phyloP scores from a whole-genome alignment of 1,139 yeast species.

The Saccharomyces pastorianus region DNA sequence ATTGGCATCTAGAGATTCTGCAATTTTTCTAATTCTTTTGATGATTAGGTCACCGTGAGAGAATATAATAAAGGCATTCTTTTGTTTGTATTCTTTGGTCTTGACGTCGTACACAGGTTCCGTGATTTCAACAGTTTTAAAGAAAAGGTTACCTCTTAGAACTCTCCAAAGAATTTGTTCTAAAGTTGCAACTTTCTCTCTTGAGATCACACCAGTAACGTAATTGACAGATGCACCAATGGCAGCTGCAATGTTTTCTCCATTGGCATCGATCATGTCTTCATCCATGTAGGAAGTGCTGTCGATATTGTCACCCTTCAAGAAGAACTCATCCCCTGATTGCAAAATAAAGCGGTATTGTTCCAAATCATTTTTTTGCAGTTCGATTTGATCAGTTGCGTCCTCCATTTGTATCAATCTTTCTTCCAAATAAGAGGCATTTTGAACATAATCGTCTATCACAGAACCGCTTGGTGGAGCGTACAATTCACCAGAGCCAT shows the following conservation, averaged over 20 bases:
- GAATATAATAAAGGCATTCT: slow-evolving; percentile 74
- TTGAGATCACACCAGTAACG: slow-evolving; percentile 75
- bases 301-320: slow-evolving; percentile 19
- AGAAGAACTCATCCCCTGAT: slow-evolving; percentile 64
- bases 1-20: slow-evolving; percentile 77
- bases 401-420: slow-evolving; percentile 49
- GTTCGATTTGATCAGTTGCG: slow-evolving; percentile 46
- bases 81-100: slow-evolving; percentile 42
- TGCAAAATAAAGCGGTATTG: slow-evolving; percentile 63
- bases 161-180: slow-evolving; percentile 92
- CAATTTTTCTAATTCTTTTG: slow-evolving; percentile 60
- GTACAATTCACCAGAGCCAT: slow-evolving; percentile 7
- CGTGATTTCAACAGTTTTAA: slow-evolving; percentile 59
- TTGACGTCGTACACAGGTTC: slow-evolving; percentile 49
- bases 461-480: slow-evolving; percentile 47
- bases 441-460: slow-evolving; percentile 67
- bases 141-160: slow-evolving; percentile 79
- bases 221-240: slow-evolving; percentile 42
- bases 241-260: slow-evolving; percentile 8
- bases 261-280: slow-evolving; percentile 9
- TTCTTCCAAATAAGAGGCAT: slow-evolving; percentile 54
- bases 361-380: slow-evolving; percentile 47
- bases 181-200: slow-evolving; percentile 59
- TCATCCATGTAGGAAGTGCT: slow-evolving; percentile 5
- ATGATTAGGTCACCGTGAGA: slow-evolving; percentile 78